phyloP scores from a whole-genome alignment of 1,284 basidiomycete species.

The Termitomyces sp. region DNA sequence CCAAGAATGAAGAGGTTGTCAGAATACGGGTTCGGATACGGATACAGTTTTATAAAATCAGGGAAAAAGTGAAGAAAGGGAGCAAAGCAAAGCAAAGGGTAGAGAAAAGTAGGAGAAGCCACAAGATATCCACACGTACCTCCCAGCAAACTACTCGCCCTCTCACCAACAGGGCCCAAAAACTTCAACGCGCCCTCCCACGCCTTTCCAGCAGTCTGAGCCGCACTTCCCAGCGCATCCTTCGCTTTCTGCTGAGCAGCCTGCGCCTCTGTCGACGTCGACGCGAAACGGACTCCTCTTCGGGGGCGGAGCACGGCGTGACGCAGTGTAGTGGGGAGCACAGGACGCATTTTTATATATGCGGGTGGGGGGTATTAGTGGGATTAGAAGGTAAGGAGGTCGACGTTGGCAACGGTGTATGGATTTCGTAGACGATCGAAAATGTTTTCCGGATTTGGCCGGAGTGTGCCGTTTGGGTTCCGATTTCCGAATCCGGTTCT shows the following conservation, averaged over 20 bases:
- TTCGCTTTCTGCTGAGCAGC: slow-evolving; percentile 63
- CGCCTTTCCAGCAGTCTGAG: slow-evolving; percentile 51
- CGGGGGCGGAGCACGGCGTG: slow-evolving; percentile 12
- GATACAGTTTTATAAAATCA: no score
- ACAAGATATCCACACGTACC: slow-evolving; percentile 44
- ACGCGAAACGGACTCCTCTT: slow-evolving; percentile 14
- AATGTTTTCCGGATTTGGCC: slow-evolving; percentile 19
- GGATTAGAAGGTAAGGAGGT: background rate
- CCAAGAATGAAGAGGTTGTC: background rate
- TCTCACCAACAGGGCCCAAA: slow-evolving; percentile 58
- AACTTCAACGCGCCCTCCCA: slow-evolving; percentile 50
- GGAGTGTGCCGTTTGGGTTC: slow-evolving; percentile 5
- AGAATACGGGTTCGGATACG: background rate
- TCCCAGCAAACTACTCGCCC: slow-evolving; percentile 56
- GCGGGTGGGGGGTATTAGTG: background rate
- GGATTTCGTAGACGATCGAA: no score
- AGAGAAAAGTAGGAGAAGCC: background rate
- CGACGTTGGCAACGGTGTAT: slow-evolving; percentile 5
- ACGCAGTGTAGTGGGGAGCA: slow-evolving; percentile 12
- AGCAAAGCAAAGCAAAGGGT: background rate
- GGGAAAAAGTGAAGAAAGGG: background rate
- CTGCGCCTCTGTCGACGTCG: slow-evolving; percentile 26
- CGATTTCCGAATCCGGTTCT: slow-evolving; percentile 9
- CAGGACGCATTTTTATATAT: slow-evolving; percentile 12
- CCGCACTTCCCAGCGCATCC: slow-evolving; percentile 54